phyloP scores from a whole-genome alignment of 2,329 filamentous ascomycete species.

The Talaromyces sp. region DNA sequence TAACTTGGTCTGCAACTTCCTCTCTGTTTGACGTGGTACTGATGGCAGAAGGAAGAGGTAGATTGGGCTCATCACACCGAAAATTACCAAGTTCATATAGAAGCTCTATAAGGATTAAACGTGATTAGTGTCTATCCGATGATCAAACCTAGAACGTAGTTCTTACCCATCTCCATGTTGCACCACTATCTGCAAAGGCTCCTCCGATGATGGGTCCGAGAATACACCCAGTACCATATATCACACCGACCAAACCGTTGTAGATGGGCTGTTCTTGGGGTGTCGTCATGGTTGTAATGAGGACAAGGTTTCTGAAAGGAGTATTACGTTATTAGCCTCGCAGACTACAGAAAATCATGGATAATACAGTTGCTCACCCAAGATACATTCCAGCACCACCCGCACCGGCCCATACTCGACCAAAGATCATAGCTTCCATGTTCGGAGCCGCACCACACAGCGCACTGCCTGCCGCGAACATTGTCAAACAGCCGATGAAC shows the following conservation, averaged over 20 bases:
- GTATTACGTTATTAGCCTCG: neutral
- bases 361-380: constrained; percentile 13
- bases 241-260: constrained; percentile 22
- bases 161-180: constrained; percentile 24
- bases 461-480: constrained; percentile 30
- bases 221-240: constrained; percentile 30
- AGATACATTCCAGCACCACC: constrained; percentile 32
- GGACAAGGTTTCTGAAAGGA: constrained; percentile 18
- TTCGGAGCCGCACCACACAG: constrained; percentile 43
- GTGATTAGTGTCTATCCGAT: too few relatives aligned
- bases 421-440: constrained; percentile 45
- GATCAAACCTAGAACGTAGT: too few relatives aligned
- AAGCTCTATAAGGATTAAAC: constrained; percentile 6
- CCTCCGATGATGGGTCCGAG: constrained; percentile 37
- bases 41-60: constrained; percentile 40
- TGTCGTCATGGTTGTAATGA: constrained; percentile 20
- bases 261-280: constrained; percentile 23
- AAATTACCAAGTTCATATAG: constrained; percentile 52
- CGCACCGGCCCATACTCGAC: constrained; percentile 31
- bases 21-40: constrained; percentile 20
- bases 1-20: constrained; percentile 19
- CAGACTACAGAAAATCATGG: neutral
- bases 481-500: constrained; percentile 25
- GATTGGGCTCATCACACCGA: constrained; percentile 39
- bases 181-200: constrained; percentile 25